Percentiles rank a stretch among this genome's conserved stretches.
phyloP scores from a whole-genome alignment of 73 alveolate genomes.

The Effrenium voratum region DNA sequence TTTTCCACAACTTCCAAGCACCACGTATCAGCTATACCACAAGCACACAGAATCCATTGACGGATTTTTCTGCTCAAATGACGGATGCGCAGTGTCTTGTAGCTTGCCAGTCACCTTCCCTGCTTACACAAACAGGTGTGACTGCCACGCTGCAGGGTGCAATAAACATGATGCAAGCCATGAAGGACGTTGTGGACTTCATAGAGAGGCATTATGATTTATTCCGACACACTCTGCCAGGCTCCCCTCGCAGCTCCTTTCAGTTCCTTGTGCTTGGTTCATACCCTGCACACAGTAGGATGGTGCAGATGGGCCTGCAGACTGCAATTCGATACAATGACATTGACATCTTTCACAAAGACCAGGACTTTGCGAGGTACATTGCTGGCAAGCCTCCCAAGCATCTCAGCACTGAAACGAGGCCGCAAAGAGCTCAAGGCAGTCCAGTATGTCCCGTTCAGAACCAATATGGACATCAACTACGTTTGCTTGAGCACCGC shows the following conservation, averaged over 20 bases:
- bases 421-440: not conserved
- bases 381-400: not conserved
- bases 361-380: not conserved
- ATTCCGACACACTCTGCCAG: not conserved
- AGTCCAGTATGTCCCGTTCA: not conserved
- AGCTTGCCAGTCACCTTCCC: no score
- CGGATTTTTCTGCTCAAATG: no score
- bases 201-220: not conserved
- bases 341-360: constrained; percentile 8
- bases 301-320: not conserved
- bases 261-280: not conserved
- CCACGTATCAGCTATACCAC: no score
- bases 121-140: no score
- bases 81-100: no score
- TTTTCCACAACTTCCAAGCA: no score
- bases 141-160: no score
- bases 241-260: not conserved
- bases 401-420: not conserved
- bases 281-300: constrained; percentile 4
- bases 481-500: not conserved
- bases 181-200: not conserved
- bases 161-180: not conserved
- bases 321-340: not conserved
- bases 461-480: not conserved
- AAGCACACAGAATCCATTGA: no score